phyloP scores from a whole-genome alignment of 148 eudicot genomes.

The Arctostaphylos glauca region DNA sequence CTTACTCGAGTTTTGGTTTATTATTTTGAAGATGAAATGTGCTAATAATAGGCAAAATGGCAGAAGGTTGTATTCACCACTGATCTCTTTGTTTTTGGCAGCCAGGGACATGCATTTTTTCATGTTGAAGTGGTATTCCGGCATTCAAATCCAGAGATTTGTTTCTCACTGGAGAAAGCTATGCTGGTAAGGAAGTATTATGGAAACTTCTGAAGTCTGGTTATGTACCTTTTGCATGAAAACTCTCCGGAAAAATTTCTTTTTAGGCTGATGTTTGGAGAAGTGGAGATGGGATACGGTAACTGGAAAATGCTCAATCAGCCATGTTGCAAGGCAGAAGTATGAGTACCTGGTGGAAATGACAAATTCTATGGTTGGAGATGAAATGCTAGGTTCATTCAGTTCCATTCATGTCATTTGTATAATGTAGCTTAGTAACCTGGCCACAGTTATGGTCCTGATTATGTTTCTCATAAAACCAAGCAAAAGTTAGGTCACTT shows the following conservation, averaged over 20 bases:
- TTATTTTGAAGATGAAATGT: not conserved
- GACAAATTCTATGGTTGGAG: not conserved
- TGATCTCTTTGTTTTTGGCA: constrained; percentile 30
- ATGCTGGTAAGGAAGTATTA: constrained; percentile 64
- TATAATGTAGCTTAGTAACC: not conserved
- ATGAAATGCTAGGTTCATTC: not conserved
- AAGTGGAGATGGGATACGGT: not conserved
- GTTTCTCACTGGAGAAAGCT: constrained; percentile 94
- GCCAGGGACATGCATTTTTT: constrained; percentile 82
- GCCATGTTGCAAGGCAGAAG: not conserved
- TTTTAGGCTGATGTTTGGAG: not conserved
- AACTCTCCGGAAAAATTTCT: not conserved
- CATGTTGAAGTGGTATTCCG: constrained; percentile 72
- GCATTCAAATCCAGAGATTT: constrained; percentile 59
- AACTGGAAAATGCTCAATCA: not conserved
- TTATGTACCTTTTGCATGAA: not conserved
- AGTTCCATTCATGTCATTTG: not conserved
- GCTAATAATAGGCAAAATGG: not conserved
- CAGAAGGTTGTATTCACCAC: not conserved
- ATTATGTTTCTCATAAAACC: not conserved
- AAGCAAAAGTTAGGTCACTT: not conserved
- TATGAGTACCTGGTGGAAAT: not conserved
- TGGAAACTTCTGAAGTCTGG: not conserved
- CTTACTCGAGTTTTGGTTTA: not conserved
- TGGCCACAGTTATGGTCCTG: not conserved